phyloP scores from a whole-genome alignment of 108 stramenopile genomes.

The Skeletonema costatum region DNA sequence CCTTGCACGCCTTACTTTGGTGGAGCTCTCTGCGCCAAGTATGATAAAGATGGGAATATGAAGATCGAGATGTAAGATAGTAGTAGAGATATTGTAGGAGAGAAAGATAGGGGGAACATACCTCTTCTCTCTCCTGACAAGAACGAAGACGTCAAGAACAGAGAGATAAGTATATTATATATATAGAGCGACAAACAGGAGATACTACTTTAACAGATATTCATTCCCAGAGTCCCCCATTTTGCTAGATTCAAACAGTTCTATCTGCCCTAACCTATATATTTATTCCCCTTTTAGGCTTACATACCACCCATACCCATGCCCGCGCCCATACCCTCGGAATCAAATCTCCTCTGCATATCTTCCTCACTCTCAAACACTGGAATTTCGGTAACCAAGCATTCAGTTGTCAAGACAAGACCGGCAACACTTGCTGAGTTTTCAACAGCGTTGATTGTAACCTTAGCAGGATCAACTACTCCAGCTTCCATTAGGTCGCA shows the following conservation, averaged over 20 bases:
- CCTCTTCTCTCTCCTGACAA: background rate
- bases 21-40: conserved; percentile 56
- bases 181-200: too few relatives aligned
- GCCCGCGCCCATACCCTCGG: conserved; percentile 80
- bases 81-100: too few relatives aligned
- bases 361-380: conserved; percentile 72
- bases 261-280: background rate
- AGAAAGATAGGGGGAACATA: background rate
- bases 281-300: background rate
- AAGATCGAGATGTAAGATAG: background rate
- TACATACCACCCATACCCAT: conserved; percentile 61
- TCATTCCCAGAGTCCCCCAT: too few relatives aligned
- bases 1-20: conserved; percentile 35
- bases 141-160: too few relatives aligned
- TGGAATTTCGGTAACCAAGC: conserved; percentile 94
- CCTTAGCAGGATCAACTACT: conserved; percentile 96
- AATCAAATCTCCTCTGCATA: conserved; percentile 82
- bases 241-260: too few relatives aligned
- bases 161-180: too few relatives aligned
- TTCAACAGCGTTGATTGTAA: conserved; percentile 94
- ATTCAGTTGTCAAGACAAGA: conserved; percentile 96
- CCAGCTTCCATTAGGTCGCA: conserved; percentile 87
- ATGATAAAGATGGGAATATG: conserved; percentile 43
- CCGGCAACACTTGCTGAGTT: conserved; percentile 95
- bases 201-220: too few relatives aligned